Percentiles rank a stretch among this genome's conserved stretches.
Evolutionary conservation across 495 filamentous ascomycete genomes (phyloP).

Genomic region (Usnea hakonensis): DNA sequence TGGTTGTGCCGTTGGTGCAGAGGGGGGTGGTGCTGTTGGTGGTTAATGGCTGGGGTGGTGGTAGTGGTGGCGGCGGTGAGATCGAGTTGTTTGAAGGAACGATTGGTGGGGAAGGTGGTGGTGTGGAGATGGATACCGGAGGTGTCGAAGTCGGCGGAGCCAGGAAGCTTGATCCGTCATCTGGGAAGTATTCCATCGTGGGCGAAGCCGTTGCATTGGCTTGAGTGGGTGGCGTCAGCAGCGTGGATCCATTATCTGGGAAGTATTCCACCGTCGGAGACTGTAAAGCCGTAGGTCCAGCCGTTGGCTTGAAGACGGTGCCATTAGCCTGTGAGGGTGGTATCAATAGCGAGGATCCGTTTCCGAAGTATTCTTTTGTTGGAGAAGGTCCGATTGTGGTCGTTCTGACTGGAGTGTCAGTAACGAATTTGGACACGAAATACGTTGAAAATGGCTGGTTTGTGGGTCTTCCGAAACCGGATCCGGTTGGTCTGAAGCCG

Average conservation of each 20-base stretch:
- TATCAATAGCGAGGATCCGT: not conserved
- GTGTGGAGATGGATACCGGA: not conserved
- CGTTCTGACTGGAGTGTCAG: not conserved
- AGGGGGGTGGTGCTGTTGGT: not conserved
- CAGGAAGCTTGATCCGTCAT: not conserved
- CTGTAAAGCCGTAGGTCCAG: conserved; percentile 1
- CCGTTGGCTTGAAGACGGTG: not conserved
- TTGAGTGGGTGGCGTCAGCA: not conserved
- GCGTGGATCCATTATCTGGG: not conserved
- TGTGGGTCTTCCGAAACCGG: not conserved
- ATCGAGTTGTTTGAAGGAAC: not conserved
- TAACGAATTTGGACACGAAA: not conserved
- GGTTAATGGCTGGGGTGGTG: not conserved
- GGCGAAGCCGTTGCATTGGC: not conserved
- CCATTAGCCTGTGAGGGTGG: not conserved
- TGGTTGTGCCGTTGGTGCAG: conserved; percentile 6
- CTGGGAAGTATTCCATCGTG: not conserved
- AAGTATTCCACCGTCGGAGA: not conserved
- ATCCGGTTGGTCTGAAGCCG: not conserved
- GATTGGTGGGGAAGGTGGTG: not conserved
- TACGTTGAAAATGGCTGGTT: not conserved
- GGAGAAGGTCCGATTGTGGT: not conserved
- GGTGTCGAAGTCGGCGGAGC: not conserved
- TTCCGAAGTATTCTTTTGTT: not conserved
- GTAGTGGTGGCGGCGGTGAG: not conserved